phyloP scores from a whole-genome alignment of 2,329 filamentous ascomycete species.

The Penicillium brevicompactum region DNA sequence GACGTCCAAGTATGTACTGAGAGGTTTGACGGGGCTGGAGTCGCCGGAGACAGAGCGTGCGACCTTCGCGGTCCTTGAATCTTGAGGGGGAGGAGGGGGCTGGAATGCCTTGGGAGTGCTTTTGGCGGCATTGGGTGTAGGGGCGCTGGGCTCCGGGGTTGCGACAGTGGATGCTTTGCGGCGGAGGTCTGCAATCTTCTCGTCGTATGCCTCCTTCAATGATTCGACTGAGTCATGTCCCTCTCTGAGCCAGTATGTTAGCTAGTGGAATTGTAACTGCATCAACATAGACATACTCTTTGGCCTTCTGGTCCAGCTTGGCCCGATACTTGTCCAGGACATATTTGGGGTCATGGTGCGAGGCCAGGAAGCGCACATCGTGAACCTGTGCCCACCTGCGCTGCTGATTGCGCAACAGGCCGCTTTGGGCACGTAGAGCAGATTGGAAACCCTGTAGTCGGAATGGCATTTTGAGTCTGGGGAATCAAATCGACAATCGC shows the following conservation, averaged over 20 bases:
- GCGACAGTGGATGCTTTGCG: constrained; percentile 64
- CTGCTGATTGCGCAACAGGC: constrained; percentile 53
- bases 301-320: constrained; percentile 82
- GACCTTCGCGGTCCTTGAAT: constrained; percentile 34
- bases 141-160: constrained; percentile 46
- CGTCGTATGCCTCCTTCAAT: constrained; percentile 79
- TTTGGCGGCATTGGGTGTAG: constrained; percentile 26
- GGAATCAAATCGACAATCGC: constrained; percentile 1
- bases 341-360: constrained; percentile 65
- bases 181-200: constrained; percentile 74
- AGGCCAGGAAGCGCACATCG: constrained; percentile 86
- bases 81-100: constrained; percentile 39
- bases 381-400: constrained; percentile 89
- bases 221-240: constrained; percentile 61
- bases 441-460: constrained; percentile 54
- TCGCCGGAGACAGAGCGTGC: constrained; percentile 51
- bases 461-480: constrained; percentile 48
- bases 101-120: constrained; percentile 41
- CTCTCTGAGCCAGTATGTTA: constrained; percentile 59
- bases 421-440: constrained; percentile 36
- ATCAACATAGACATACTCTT: constrained; percentile 53
- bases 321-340: constrained; percentile 83
- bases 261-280: background rate
- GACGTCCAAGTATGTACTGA: constrained; percentile 74
- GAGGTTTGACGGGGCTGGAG: constrained; percentile 61